Percentiles rank a stretch among this genome's conserved stretches.
Conservation (phyloP, 345 rosid genomes). For the Citrus trifoliata region DNA sequence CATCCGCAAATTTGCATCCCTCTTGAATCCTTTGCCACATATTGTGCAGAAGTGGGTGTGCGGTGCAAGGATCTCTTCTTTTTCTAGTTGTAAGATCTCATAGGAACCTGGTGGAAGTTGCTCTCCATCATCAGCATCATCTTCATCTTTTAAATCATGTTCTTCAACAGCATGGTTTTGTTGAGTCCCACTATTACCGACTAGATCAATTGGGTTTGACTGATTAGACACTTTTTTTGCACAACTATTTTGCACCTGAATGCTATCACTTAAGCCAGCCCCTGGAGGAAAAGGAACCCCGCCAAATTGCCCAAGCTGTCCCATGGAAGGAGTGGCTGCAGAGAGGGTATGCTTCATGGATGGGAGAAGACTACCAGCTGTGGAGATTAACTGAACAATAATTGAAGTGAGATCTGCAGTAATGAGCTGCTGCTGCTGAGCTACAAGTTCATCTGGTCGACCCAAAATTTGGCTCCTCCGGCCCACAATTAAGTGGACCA, state of each 20-base stretch:
- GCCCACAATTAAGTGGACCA: constrained; percentile 68
- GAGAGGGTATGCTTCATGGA: constrained; percentile 64
- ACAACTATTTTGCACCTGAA: constrained; percentile 35
- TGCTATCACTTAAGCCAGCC: constrained; percentile 32
- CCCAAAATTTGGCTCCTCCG: constrained; percentile 47
- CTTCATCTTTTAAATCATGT: constrained; percentile 85
- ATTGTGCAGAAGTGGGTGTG: constrained; percentile 95
- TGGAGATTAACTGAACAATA: constrained; percentile 86
- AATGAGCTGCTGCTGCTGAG: constrained; percentile 79
- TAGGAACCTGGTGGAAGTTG: constrained; percentile 90
- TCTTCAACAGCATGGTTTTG: constrained; percentile 54
- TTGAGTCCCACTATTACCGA: constrained; percentile 23
- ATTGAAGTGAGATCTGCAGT: constrained; percentile 91
- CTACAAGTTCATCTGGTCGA: constrained; percentile 48
- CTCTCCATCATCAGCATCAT: constrained; percentile 91
- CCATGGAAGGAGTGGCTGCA: constrained; percentile 33
- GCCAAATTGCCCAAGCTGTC: constrained; percentile 51
- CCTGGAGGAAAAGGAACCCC: constrained; percentile 45
- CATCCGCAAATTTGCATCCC: constrained; percentile 96
- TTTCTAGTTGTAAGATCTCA: constrained; percentile 89
- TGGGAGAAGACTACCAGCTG: constrained; percentile 95
- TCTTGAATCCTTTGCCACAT: constrained; percentile 98
- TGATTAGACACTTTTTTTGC: constrained; percentile 37
- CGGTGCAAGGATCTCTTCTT: constrained; percentile 97
- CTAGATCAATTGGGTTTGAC: constrained; percentile 37